Percentiles rank a stretch among this genome's conserved stretches.
Evolutionary conservation across 495 filamentous ascomycete species (phyloP).

Genomic region (Aspergillus avenaceus): DNA sequence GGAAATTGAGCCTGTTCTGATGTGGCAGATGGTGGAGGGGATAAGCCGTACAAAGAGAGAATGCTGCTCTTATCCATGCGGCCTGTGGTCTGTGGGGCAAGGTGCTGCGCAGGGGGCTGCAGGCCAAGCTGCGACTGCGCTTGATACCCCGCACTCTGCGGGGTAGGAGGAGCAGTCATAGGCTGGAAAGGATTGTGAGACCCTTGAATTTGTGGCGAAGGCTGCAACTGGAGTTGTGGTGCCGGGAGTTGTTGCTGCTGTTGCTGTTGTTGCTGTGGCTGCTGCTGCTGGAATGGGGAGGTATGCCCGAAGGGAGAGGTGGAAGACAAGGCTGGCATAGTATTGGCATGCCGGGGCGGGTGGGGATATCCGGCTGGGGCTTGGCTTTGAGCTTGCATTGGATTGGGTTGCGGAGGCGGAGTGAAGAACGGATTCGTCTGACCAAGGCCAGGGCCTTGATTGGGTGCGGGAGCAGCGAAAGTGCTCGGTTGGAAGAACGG

Average conservation of each 20-base stretch:
- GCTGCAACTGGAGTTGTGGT: conserved; percentile 6
- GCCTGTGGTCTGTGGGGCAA: conserved; percentile 38
- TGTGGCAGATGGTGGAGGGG: conserved; percentile 55
- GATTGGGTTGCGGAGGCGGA: conserved; percentile 22
- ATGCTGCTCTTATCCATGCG: conserved; percentile 78
- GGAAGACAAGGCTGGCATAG: conserved; percentile 36
- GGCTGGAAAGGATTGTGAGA: conserved; percentile 38
- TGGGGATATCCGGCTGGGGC: conserved; percentile 19
- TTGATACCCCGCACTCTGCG: conserved; percentile 24
- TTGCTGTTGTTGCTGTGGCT: conserved; percentile 5
- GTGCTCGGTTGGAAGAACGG: conserved; percentile 56
- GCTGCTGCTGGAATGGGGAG: conserved; percentile 33
- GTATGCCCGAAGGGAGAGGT: conserved; percentile 34
- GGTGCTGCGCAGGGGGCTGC: conserved; percentile 33
- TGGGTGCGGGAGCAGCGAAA: conserved; percentile 23
- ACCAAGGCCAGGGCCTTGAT: conserved; percentile 23
- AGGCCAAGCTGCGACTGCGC: conserved; percentile 26
- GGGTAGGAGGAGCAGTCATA: conserved; percentile 25
- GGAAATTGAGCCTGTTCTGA: conserved; percentile 30
- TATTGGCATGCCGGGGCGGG: conserved; percentile 38
- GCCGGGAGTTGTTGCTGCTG: conserved; percentile 3
- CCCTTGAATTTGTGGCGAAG: conserved; percentile 18
- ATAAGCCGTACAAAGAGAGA: conserved; percentile 78
- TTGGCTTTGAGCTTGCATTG: conserved; percentile 30
- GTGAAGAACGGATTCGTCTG: conserved; percentile 55